Conservation (phyloP, 2,329 filamentous ascomycete genomes). For the Diaporthe sp. region DNA sequence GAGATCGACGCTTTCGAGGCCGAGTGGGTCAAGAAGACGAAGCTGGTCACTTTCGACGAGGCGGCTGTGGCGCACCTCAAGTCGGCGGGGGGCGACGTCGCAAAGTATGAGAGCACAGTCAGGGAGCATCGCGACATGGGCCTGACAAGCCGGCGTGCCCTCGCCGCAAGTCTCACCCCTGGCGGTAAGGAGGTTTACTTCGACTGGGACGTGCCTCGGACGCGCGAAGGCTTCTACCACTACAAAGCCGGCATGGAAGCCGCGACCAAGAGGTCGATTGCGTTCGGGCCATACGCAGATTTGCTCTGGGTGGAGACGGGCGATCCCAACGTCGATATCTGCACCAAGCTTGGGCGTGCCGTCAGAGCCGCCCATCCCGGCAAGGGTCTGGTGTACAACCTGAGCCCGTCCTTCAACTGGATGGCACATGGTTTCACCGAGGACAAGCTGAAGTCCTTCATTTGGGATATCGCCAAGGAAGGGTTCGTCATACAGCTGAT, state of each 20-base stretch:
- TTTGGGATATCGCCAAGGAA: constrained; percentile 95
- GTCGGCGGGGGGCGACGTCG: constrained; percentile 75
- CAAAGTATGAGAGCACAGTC: constrained; percentile 75
- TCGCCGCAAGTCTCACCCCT: constrained; percentile 78
- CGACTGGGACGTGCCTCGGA: constrained; percentile 92
- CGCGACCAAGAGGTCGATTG: constrained; percentile 92
- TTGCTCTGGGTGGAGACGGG: constrained; percentile 98
- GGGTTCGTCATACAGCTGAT: constrained; percentile 81
- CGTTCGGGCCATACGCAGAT: constrained; percentile 92
- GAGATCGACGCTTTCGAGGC: constrained; percentile 92
- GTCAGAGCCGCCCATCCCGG: constrained; percentile 79
- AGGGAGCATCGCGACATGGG: constrained; percentile 79
- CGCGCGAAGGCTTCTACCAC: constrained; percentile 94
- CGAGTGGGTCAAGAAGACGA: constrained; percentile 87
- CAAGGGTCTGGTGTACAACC: constrained; percentile 96
- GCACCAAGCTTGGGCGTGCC: constrained; percentile 79
- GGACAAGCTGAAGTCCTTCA: constrained; percentile 86
- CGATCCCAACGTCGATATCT: constrained; percentile 85
- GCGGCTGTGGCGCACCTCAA: constrained; percentile 83
- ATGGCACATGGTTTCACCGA: constrained; percentile 93
- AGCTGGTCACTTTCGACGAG: constrained; percentile 92
- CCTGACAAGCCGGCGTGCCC: constrained; percentile 79
- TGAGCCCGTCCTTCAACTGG: constrained; percentile 98
- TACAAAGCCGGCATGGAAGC: constrained; percentile 86
- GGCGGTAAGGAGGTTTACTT: constrained; percentile 74